phyloP scores from a whole-genome alignment of 495 filamentous ascomycete genomes.

The Penicillium fimorum region DNA sequence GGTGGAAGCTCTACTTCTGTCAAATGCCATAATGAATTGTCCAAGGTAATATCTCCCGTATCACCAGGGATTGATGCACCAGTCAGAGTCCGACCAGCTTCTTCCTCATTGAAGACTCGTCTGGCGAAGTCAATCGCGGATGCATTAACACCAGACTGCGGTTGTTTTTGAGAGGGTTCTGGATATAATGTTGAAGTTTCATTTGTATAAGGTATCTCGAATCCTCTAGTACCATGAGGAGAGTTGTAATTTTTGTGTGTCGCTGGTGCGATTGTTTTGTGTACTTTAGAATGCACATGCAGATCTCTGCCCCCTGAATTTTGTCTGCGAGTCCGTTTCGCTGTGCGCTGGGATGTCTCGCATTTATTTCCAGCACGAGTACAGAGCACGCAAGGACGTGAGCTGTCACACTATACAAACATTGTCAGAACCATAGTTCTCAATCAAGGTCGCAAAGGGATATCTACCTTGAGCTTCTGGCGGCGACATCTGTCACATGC shows the following conservation, averaged over 20 bases:
- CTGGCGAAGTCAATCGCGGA: constrained; percentile 8
- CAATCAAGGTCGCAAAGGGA: not conserved
- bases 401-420: constrained; percentile 6
- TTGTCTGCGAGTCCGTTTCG: not conserved
- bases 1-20: constrained; percentile 18
- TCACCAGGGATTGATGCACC: constrained; percentile 9
- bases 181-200: not conserved
- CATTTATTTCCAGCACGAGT: constrained; percentile 6
- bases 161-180: constrained; percentile 2
- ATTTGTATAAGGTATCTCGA: not conserved
- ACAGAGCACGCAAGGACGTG: constrained; percentile 8
- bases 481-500: constrained; percentile 22
- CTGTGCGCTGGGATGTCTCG: constrained; percentile 3
- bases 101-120: constrained; percentile 11
- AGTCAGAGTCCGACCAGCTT: constrained; percentile 6
- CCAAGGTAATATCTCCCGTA: not conserved
- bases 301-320: not conserved
- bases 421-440: not conserved
- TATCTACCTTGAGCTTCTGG: constrained; percentile 21
- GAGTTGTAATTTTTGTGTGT: not conserved
- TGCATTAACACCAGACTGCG: constrained; percentile 5
- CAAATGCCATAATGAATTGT: constrained; percentile 15
- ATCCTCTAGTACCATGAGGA: not conserved
- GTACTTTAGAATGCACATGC: not conserved
- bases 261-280: constrained; percentile 5